phyloP scores from a whole-genome alignment of 2,329 filamentous ascomycete species.

The Aureobasidium sp. region DNA sequence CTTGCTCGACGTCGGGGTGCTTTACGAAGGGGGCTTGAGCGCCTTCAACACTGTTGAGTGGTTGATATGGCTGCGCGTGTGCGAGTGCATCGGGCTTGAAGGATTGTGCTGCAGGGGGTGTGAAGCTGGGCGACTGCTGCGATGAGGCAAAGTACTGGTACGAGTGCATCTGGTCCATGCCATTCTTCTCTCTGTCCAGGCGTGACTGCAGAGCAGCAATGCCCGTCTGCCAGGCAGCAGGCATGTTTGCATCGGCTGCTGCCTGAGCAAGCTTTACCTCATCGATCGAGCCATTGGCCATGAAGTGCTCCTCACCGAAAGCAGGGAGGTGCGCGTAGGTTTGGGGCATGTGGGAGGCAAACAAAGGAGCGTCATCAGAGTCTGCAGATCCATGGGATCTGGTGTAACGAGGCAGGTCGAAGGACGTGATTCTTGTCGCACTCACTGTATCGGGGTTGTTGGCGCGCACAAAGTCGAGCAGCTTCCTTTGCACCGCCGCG shows the following conservation, averaged over 20 bases:
- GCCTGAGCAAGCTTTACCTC: neutral
- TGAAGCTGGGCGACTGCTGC: neutral
- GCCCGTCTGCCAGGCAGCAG: neutral
- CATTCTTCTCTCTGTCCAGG: neutral
- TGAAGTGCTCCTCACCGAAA: neutral
- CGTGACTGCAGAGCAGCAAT: slow-evolving; percentile 1
- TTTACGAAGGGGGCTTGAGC: neutral
- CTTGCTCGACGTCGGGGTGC: neutral
- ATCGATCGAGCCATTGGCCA: neutral
- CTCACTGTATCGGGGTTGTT: slow-evolving; percentile 6
- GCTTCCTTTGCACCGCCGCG: slow-evolving; percentile 9
- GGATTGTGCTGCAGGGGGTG: neutral
- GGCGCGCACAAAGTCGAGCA: slow-evolving; percentile 14
- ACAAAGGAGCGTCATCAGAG: neutral
- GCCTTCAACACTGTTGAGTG: slow-evolving; percentile 4
- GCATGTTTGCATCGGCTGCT: neutral
- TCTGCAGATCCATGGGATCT: neutral
- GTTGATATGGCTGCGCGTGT: neutral
- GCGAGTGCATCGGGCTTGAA: neutral
- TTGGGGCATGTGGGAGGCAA: neutral
- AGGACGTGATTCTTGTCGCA: neutral
- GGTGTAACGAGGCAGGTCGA: neutral
- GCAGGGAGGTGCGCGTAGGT: slow-evolving; percentile 3
- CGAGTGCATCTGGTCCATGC: neutral
- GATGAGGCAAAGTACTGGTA: neutral